A percentile compares a stretch with the other conserved stretches of the same genome.
Evolutionary conservation across 1,284 basidiomycete genomes (phyloP).

Genomic region (Peniophora sp.): DNA sequence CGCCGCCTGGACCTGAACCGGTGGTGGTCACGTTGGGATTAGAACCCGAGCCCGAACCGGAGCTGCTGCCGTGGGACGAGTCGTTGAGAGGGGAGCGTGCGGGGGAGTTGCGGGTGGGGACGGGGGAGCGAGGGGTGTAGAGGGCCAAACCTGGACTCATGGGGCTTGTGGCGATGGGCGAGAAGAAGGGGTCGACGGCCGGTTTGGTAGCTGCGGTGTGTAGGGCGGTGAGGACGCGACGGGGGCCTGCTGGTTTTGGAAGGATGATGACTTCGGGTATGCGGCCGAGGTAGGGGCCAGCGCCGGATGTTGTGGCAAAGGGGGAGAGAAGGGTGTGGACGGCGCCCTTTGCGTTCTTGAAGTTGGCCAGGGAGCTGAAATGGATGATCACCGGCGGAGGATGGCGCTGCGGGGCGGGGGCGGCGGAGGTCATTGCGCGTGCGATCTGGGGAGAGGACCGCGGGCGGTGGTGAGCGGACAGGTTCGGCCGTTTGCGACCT

Average conservation of each 20-base stretch:
- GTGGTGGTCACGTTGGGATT: slow-evolving; percentile 18
- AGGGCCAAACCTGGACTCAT: slow-evolving; percentile 51
- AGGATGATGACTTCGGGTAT: slow-evolving; percentile 87
- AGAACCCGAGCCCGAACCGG: slow-evolving; percentile 41
- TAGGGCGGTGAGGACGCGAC: slow-evolving; percentile 82
- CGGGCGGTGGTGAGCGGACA: slow-evolving; percentile 61
- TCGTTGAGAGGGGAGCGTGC: slow-evolving; percentile 11
- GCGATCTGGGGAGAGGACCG: slow-evolving; percentile 72
- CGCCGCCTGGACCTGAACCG: slow-evolving; percentile 38
- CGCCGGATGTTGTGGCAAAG: slow-evolving; percentile 30
- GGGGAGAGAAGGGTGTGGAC: slow-evolving; percentile 61
- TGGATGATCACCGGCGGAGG: slow-evolving; percentile 66
- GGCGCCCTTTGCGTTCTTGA: slow-evolving; percentile 81
- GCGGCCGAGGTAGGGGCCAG: slow-evolving; percentile 14
- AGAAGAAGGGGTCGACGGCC: slow-evolving; percentile 81
- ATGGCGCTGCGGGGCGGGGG: slow-evolving; percentile 15
- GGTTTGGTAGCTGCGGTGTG: slow-evolving; percentile 84
- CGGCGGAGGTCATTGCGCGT: slow-evolving; percentile 37
- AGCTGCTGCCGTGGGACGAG: slow-evolving; percentile 36
- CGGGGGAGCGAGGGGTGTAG: slow-evolving; percentile 29
- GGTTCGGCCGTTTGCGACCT: slow-evolving; percentile 65
- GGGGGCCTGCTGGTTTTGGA: slow-evolving; percentile 90
- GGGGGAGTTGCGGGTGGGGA: slow-evolving; percentile 39
- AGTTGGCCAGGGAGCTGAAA: slow-evolving; percentile 86
- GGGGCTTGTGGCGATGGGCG: slow-evolving; percentile 89